These are phyloP conservation scores for Zangia roseola DNA, from an alignment of 768 basidiomycete species.

Conservation along the genomic window DNA sequence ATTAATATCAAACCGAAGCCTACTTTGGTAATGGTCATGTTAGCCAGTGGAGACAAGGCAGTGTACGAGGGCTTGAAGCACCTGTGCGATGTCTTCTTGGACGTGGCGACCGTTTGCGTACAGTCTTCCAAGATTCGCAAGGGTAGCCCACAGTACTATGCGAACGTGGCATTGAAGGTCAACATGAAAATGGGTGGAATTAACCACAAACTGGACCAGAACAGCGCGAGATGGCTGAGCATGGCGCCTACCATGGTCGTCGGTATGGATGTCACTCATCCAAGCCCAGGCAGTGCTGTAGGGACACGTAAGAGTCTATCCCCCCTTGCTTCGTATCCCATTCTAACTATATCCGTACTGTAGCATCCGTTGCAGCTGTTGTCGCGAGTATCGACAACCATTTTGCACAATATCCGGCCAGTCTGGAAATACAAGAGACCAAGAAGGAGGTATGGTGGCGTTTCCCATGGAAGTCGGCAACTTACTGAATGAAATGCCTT, in stretches of 20 bases:
- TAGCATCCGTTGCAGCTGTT: conserved; percentile 53
- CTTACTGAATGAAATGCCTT: not conserved
- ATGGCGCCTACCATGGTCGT: conserved; percentile 49
- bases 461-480: not conserved
- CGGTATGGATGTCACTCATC: conserved; percentile 73
- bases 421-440: conserved; percentile 48
- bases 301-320: conserved; percentile 39
- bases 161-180: conserved; percentile 54
- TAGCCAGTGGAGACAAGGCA: conserved; percentile 46
- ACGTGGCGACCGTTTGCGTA: conserved; percentile 66
- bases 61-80: conserved; percentile 54
- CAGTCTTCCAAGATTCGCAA: conserved; percentile 71
- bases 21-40: conserved; percentile 43
- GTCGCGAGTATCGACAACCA: conserved; percentile 46
- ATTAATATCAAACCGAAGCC: conserved; percentile 40
- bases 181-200: conserved; percentile 57
- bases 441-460: conserved; percentile 60
- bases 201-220: conserved; percentile 45
- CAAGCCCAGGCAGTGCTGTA: conserved; percentile 65
- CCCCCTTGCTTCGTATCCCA: not conserved
- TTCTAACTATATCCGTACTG: not conserved
- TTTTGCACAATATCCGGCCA: conserved; percentile 51
- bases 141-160: conserved; percentile 52
- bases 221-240: conserved; percentile 39
- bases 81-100: conserved; percentile 49